Base-by-base conservation (phyloP, 352 stramenopile genomes). In the Globisporangium solare region DNA sequence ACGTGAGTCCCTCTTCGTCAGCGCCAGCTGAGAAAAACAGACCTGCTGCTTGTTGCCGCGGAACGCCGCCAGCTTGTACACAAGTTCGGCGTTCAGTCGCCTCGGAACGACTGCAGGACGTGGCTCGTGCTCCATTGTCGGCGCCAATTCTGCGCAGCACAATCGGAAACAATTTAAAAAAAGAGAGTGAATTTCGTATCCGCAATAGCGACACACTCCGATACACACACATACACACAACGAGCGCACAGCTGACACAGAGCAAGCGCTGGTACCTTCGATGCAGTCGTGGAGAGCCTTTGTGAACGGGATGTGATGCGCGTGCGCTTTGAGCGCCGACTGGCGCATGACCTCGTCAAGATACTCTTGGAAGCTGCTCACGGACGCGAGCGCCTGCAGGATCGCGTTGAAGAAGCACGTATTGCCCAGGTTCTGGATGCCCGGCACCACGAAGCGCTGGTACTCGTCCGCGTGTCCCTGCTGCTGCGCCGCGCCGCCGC, bases 361-460 rank as follows among this genome's bases (percentile, higher is more conserved):
- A 59, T 88, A 93, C 50, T 81, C 67, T 46, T 81, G 71, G 53
- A 94, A 86, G 61, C 74, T 82, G 20, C 68, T 54, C n/a, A 88
- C 73, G 13, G 79, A 75, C 10, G 86, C 84, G 31, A 96, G 68
- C 51, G 83, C 80, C 64, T 96, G 86, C 51, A 95, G 70, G 51
- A 96, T 91, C 31, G 85, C 86, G 60, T 96, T 96, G 71, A 96
- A 92, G 62, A 92, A 96, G 70, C 86, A 96, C 48, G 86, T 93
- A 63, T 96, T 96, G 64, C 86, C 85, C n/a, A 96, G 68, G 60
- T 96, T 96, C 63, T 88, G 72, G 41, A 95, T 74, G n/a, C 86
- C 86, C 1, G 83, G 76, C 41, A 94, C 71, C 14, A 39, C 47
- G 39, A 51, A 61, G n/a, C 55, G 55, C 47, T 61, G 55, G 47